Evolutionary conservation across 2,329 filamentous ascomycete species (phyloP).

Genomic region (Polychaeton citri): DNA sequence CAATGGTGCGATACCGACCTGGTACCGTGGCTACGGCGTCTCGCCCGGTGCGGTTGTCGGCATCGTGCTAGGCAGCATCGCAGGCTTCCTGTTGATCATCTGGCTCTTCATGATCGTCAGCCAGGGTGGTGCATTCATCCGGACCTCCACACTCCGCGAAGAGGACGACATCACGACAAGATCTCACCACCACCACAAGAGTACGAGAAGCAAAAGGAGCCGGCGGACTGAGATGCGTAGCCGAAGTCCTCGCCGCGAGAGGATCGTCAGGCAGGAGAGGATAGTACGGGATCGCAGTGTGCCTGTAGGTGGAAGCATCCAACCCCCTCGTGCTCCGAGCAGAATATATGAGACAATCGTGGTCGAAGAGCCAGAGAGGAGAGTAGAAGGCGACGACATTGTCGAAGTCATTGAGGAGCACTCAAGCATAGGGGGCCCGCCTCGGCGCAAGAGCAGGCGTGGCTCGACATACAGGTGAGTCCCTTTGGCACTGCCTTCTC

Average conservation of each 20-base stretch:
- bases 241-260: constrained; percentile 14
- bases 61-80: constrained; percentile 43
- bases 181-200: background rate
- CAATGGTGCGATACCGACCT: constrained; percentile 42
- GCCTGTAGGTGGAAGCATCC: background rate
- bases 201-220: constrained; percentile 14
- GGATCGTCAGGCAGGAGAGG: constrained; percentile 20
- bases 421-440: constrained; percentile 27
- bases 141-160: constrained; percentile 8
- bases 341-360: constrained; percentile 23
- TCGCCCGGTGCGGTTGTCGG: constrained; percentile 45
- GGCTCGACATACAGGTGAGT: constrained; percentile 8
- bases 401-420: constrained; percentile 47
- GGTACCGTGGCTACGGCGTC: constrained; percentile 45
- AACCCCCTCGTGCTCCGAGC: constrained; percentile 11
- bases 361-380: constrained; percentile 29
- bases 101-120: constrained; percentile 36
- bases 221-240: constrained; percentile 23
- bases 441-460: constrained; percentile 25
- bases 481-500: no score
- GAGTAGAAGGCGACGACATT: constrained; percentile 39
- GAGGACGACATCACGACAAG: constrained; percentile 9
- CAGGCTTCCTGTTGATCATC: constrained; percentile 39
- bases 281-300: constrained; percentile 20
- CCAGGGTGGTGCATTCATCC: constrained; percentile 17